phyloP scores from a whole-genome alignment of 441 rosid genomes.

The Gossypium aridum region DNA sequence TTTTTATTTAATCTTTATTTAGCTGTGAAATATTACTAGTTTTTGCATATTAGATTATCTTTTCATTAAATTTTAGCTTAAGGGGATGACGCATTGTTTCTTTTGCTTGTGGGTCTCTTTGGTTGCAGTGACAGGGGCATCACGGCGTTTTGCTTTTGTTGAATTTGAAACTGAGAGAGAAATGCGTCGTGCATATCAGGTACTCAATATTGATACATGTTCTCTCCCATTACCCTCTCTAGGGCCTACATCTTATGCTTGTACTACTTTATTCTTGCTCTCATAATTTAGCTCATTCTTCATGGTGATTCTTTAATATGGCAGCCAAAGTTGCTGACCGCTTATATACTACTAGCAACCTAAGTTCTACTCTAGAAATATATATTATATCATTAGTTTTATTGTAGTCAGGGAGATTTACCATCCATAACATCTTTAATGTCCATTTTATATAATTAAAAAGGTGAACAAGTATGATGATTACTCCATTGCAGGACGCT shows the following conservation, averaged over 20 bases:
- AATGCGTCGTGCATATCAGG: conserved; percentile 82
- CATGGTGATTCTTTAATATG: not conserved
- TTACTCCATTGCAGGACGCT: conserved; percentile 48
- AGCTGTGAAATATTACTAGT: conserved; percentile 3
- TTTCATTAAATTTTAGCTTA: not conserved
- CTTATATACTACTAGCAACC: not conserved
- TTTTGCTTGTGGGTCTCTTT: not conserved
- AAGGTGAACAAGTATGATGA: not conserved
- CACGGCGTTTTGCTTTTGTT: conserved; percentile 80
- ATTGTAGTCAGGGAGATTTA: not conserved
- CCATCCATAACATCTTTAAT: not conserved
- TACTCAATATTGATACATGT: conserved; percentile 15
- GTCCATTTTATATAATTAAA: not conserved
- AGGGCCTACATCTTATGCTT: not conserved
- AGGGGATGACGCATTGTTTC: not conserved
- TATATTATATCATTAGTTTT: not conserved
- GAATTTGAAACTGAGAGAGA: conserved; percentile 73
- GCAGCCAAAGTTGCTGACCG: not conserved
- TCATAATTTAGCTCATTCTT: not conserved
- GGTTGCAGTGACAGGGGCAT: conserved; percentile 75
- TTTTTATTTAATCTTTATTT: not conserved
- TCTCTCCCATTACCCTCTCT: not conserved
- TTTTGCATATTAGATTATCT: not conserved
- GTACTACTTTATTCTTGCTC: not conserved
- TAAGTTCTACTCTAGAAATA: not conserved